Base-by-base conservation (phyloP, 176 grass and related monocot species). In the Oryza meridionalis region DNA sequence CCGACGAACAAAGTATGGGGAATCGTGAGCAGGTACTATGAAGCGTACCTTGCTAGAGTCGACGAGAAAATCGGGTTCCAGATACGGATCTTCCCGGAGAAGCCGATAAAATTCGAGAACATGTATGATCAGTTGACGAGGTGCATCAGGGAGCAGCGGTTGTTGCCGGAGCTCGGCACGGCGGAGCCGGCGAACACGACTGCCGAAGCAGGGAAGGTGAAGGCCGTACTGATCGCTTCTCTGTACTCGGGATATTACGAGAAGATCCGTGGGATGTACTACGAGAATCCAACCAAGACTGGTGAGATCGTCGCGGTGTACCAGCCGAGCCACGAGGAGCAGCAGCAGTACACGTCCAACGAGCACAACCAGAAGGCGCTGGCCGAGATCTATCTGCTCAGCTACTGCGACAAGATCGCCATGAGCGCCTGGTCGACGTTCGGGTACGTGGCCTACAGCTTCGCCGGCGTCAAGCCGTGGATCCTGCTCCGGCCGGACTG, bases 361-460 rank as follows among this genome's bases (percentile, higher is more conserved):
- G 85, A 90, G 61, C 94, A 97, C 92, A 97, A 97, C 81, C 90
- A 92, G 90, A 97, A 97, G 85, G 94, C 94, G 43, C 81, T 92
- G 3, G 92, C 94, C 0, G 94, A 97, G 87, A 92, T 97, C 72
- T 94, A 92, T 79, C 84, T 97, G 37, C 86, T 97, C 10, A 97
- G 94, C 88, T 94, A 90, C 82, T 90, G 94, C 78, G 92, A 97
- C 70, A 88, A 92, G 86, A 88, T 97, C 59, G 51, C 91, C 9
- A 94, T 90, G 84, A 97, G 27, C 78, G 90, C 94, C 16, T 97
- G 94, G 94, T 97, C 94, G 71, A 97, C 94, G 19, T 97, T 94
- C 81, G 94, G 94, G 19, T 97, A 97, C 75, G 87, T 97, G 25
- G 94, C 94, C 2, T 80, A 97, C 77, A 87, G 94, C 69, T 93